Conservation (phyloP, 2,329 filamentous ascomycete genomes). For the Bisporella sp. region DNA sequence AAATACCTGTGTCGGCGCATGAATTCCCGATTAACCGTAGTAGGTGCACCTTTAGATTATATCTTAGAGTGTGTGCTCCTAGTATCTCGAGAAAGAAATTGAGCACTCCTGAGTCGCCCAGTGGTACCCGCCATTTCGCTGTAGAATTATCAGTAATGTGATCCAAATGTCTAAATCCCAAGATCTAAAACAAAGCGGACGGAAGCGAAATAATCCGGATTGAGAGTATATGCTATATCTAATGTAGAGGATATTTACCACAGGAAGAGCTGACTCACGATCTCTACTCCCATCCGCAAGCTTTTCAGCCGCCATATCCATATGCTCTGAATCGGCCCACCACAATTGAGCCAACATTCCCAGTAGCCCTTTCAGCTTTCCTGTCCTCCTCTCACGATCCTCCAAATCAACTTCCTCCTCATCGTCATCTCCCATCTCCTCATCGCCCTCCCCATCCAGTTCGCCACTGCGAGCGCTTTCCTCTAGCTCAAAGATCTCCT, state of each 20-base stretch:
- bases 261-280: conserved; percentile 33
- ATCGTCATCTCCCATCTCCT: conserved; percentile 10
- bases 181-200: no score
- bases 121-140: conserved; percentile 50
- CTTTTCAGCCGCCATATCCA: conserved; percentile 43
- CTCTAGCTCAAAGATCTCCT: conserved; percentile 15
- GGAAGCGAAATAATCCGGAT: no score
- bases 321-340: conserved; percentile 32
- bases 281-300: conserved; percentile 49
- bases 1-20: conserved; percentile 50
- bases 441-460: conserved; percentile 8
- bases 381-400: conserved; percentile 22
- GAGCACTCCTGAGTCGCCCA: conserved; percentile 51
- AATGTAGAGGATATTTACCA: not conserved
- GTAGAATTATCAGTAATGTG: not conserved
- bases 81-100: conserved; percentile 47
- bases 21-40: conserved; percentile 55
- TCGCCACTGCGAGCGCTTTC: conserved; percentile 9
- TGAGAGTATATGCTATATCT: no score
- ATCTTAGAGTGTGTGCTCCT: conserved; percentile 30
- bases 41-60: conserved; percentile 43
- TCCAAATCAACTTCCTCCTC: conserved; percentile 21
- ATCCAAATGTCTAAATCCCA: no score
- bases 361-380: conserved; percentile 17
- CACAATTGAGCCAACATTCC: conserved; percentile 30